These are phyloP conservation scores for Trametes cingulata DNA, from an alignment of 768 basidiomycete species.

Conservation along the genomic window DNA sequence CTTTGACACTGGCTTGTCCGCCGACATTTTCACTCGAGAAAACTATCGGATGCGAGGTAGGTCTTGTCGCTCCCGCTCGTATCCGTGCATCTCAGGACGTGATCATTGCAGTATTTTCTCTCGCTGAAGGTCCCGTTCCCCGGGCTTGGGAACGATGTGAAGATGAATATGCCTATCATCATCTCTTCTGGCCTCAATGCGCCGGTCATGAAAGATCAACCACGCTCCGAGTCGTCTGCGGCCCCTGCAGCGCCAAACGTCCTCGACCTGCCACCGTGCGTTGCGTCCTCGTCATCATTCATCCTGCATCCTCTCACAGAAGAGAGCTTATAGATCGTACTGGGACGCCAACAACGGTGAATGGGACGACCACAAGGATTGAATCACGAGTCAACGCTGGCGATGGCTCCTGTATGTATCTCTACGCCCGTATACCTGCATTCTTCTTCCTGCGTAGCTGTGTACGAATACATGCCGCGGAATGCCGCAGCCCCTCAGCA, in stretches of 20 bases:
- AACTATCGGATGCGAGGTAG: conserved; percentile 6
- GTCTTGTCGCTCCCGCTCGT: not conserved
- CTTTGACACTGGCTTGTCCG: conserved; percentile 10
- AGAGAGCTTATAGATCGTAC: no score
- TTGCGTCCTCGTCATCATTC: no score
- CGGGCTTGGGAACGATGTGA: conserved; percentile 19
- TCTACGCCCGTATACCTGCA: no score
- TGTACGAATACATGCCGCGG: no score
- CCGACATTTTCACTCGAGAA: conserved; percentile 15
- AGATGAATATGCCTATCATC: conserved; percentile 4
- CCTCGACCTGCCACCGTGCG: no score
- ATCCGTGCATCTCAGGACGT: not conserved
- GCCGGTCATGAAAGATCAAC: not conserved
- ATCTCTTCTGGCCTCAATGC: conserved; percentile 14
- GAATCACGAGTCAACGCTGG: no score
- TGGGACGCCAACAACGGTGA: not conserved
- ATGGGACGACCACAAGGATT: not conserved
- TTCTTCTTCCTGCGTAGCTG: no score
- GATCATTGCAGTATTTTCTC: conserved; percentile 6
- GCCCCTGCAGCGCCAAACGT: no score
- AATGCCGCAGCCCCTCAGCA: no score
- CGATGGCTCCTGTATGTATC: no score
- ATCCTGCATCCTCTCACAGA: no score
- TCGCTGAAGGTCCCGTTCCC: conserved; percentile 16
- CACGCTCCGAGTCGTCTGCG: not conserved